Evolutionary conservation across 768 basidiomycete species (phyloP).

Genomic region (Trametes cingulata): DNA sequence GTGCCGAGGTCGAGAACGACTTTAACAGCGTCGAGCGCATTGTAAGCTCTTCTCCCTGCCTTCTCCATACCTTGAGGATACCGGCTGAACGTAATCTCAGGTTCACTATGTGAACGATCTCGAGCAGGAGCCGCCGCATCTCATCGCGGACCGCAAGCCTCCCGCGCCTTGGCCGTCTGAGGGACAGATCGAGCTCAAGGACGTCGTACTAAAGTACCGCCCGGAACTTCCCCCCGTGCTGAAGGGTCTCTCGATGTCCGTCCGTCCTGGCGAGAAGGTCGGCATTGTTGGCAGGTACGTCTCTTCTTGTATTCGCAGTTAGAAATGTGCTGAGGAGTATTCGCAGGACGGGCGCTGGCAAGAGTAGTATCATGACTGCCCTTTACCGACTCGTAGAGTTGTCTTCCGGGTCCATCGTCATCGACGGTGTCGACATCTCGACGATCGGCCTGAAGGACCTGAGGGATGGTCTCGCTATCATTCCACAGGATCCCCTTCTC

Average conservation of each 20-base stretch:
- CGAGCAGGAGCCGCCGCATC: constrained; percentile 80
- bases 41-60: constrained; percentile 24
- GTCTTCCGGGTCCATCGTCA: constrained; percentile 66
- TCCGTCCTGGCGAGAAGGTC: constrained; percentile 83
- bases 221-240: constrained; percentile 87
- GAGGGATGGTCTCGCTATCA: constrained; percentile 68
- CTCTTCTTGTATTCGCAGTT: neutral
- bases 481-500: constrained; percentile 75
- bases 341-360: constrained; percentile 77
- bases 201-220: constrained; percentile 80
- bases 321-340: neutral
- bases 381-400: constrained; percentile 86
- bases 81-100: constrained; percentile 1
- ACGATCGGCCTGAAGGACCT: constrained; percentile 77
- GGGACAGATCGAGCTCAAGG: constrained; percentile 72
- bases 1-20: constrained; percentile 87
- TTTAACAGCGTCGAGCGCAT: constrained; percentile 92
- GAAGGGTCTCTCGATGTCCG: constrained; percentile 73
- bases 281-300: constrained; percentile 76
- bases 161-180: constrained; percentile 69
- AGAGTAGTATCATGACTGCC: constrained; percentile 88
- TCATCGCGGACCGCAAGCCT: constrained; percentile 60
- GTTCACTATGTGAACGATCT: constrained; percentile 77
- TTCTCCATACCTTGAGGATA: neutral
- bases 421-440: constrained; percentile 86